phyloP scores from a whole-genome alignment of 1,284 basidiomycete species.

The Naganishia sp. region DNA sequence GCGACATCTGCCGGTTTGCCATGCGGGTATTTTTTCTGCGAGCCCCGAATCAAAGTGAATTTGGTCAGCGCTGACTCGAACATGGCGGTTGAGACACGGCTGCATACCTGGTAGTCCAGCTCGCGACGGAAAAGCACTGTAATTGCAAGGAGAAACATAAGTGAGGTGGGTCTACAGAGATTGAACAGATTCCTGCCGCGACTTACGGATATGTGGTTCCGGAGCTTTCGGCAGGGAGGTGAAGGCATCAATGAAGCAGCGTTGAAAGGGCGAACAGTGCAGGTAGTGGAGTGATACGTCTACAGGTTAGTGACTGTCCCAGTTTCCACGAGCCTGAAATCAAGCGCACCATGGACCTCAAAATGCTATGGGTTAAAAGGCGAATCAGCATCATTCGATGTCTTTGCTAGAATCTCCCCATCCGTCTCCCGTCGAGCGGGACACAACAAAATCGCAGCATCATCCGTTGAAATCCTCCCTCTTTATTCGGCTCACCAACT shows the following conservation, averaged over 20 bases:
- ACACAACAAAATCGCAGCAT: neutral
- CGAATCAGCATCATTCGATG: slow-evolving; percentile 2
- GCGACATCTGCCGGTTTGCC: slow-evolving; percentile 34
- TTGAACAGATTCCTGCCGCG: neutral
- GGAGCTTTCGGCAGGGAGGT: slow-evolving; percentile 37
- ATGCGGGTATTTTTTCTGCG: slow-evolving; percentile 32
- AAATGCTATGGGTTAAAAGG: slow-evolving; percentile 58
- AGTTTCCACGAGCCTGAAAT: neutral
- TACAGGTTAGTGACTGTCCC: neutral
- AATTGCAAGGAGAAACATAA: neutral
- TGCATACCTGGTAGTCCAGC: slow-evolving; percentile 52
- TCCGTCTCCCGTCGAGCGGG: neutral
- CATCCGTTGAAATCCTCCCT: neutral
- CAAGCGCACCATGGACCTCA: slow-evolving; percentile 41
- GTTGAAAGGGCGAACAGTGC: neutral
- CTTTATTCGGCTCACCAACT: neutral
- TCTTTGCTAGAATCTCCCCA: neutral
- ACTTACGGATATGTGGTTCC: slow-evolving; percentile 50
- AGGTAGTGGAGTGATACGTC: slow-evolving; percentile 1
- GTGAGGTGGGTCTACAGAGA: neutral
- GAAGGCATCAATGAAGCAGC: neutral
- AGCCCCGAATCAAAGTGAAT: neutral
- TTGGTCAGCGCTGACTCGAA: neutral
- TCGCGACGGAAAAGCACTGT: slow-evolving; percentile 57
- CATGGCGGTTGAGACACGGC: slow-evolving; percentile 18